A percentile compares a stretch with the other conserved stretches of the same genome.
Evolutionary conservation across 495 filamentous ascomycete genomes (phyloP).

Genomic region (Neurospora terricola): DNA sequence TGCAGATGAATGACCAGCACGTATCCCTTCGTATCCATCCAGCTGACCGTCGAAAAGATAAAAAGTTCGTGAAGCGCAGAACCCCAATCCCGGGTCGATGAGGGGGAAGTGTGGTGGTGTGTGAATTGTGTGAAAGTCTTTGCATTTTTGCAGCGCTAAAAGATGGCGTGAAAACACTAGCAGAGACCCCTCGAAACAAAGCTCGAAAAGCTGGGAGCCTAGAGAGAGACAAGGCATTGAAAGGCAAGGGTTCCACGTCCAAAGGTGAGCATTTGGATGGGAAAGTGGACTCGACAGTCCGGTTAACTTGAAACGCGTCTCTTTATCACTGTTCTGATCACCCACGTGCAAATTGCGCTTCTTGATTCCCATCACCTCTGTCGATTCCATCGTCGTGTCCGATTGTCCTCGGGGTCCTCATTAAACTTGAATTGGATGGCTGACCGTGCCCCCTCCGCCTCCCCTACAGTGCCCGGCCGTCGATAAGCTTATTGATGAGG

Average conservation of each 20-base stretch:
- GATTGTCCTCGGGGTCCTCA: not conserved
- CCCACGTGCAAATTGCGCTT: not conserved
- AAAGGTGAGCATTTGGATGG: not conserved
- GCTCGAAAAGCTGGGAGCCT: not conserved
- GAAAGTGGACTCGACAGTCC: not conserved
- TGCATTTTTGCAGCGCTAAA: not conserved
- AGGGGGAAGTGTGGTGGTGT: not conserved
- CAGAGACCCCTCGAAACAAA: not conserved
- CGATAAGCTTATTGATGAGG: not conserved
- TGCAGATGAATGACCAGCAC: not conserved
- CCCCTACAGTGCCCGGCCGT: not conserved
- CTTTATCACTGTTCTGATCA: not conserved
- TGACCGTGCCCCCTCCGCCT: not conserved
- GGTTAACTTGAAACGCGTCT: not conserved
- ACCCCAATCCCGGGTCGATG: not conserved
- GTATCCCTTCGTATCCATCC: not conserved
- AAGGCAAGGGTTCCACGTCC: not conserved
- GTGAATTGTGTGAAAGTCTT: not conserved
- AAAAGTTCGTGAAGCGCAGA: not conserved
- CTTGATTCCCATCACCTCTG: not conserved
- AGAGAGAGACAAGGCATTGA: not conserved
- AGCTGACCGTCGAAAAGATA: not conserved
- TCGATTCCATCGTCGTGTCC: not conserved
- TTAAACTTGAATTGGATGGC: not conserved
- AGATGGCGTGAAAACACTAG: not conserved